Evolutionary conservation across 805 yeast genomes (phyloP).

Genomic region (Candida loeiensis): DNA sequence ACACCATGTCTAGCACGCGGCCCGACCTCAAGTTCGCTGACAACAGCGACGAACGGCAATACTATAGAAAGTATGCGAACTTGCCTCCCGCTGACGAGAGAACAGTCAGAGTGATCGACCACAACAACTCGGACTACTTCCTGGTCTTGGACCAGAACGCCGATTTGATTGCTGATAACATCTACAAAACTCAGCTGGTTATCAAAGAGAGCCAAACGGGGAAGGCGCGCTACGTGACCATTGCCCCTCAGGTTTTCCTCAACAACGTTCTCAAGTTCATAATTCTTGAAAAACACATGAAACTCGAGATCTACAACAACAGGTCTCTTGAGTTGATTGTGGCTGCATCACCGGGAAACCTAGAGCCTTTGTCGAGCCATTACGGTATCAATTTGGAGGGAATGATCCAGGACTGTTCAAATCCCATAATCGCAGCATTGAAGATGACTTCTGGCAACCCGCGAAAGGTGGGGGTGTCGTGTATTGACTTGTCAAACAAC

Average conservation of each 20-base stretch:
- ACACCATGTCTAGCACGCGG: conserved; percentile 35
- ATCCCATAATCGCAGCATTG: conserved; percentile 40
- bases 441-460: conserved; percentile 34
- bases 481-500: conserved; percentile 67
- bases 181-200: conserved; percentile 81
- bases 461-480: conserved; percentile 69
- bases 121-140: conserved; percentile 69
- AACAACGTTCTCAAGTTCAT: conserved; percentile 59
- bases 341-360: conserved; percentile 87
- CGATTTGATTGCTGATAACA: conserved; percentile 70
- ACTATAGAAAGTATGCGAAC: conserved; percentile 41
- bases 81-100: conserved; percentile 46
- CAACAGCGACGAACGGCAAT: conserved; percentile 40
- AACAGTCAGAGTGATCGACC: conserved; percentile 71
- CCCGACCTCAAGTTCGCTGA: conserved; percentile 43
- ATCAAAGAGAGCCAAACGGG: conserved; percentile 54
- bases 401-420: conserved; percentile 46
- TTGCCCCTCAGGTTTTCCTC: conserved; percentile 70
- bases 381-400: conserved; percentile 54
- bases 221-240: conserved; percentile 58
- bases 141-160: conserved; percentile 76
- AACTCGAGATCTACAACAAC: conserved; percentile 72
- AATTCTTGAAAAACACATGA: conserved; percentile 66
- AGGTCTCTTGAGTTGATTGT: conserved; percentile 55
- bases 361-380: conserved; percentile 46